Evolutionary conservation across 2,329 filamentous ascomycete species (phyloP), one percentile per base, ranked within the genome.

Genomic region (Cladosporium sp.): DNA sequence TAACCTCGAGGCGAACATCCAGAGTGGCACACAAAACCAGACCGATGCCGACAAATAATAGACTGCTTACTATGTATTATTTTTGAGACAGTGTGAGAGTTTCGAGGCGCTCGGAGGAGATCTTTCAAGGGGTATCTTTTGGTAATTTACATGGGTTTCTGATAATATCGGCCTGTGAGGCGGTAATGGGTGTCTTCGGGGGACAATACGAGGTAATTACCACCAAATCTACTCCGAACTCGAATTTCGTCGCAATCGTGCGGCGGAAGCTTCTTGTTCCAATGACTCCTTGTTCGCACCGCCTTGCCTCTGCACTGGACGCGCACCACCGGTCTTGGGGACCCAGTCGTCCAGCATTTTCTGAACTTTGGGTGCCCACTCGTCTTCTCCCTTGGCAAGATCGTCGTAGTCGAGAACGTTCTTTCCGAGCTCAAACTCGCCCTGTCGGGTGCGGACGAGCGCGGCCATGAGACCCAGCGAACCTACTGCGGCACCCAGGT

Each of bases 381-480:
- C 81, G 1, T 83, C 79, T 67, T 95, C 89, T 1, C 88, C 89
- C 57, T 84, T 80, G 51, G 77, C 77, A 3, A 96, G 71, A 56
- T 95, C 89, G 9, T 81, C 75, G 64, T 87, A 95, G 59, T 93
- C 86, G 17, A 96, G 69, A 47, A 89, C 86, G 63, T 88, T 91
- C 29, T 80, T 76, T 1, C 81, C 83, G 0, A 96, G 73, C 51
- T 80, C 78, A 62, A 95, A 97, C 54, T 89, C 82, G 15, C 83
- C 88, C 70, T 99, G 93, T 47, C 87, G 82, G 3, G 83, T 86
- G 49, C 93, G 85, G 51, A 86, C 80, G 17, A 99, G 80, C 60
- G 87, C 84, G 18, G 88, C 83, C 92, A 99, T 97, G 58, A 93
- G 77, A 29, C 80, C 93, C 19, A 88, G 83, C 11, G 89, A 95